Percentiles rank a stretch among this genome's conserved stretches.
Evolutionary conservation across 306 rosid genomes (phyloP).

Genomic region (Medicago truncatula): DNA sequence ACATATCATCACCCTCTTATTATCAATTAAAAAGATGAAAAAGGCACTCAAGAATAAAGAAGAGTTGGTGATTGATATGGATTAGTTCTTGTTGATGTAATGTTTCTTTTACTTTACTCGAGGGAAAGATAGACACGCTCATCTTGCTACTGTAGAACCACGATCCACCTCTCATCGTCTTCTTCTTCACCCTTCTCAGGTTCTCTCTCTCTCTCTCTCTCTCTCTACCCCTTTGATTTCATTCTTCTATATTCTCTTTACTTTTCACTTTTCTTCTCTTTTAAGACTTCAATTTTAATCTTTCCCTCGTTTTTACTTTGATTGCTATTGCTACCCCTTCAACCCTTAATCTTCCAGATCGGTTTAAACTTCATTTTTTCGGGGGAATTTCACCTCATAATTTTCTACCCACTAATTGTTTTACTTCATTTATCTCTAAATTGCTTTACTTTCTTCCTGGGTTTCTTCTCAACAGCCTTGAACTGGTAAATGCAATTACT

Average conservation of each 20-base stretch:
- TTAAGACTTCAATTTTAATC: conserved; percentile 8
- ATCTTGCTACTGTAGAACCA: neutral
- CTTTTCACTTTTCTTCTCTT: conserved; percentile 27
- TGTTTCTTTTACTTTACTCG: too few relatives aligned
- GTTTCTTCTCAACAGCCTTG: conserved; percentile 7
- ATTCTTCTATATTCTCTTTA: conserved; percentile 5
- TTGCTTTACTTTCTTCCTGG: conserved; percentile 10
- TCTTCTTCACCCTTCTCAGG: conserved; percentile 32
- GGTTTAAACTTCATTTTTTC: neutral
- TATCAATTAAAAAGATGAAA: too few relatives aligned
- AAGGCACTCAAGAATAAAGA: too few relatives aligned
- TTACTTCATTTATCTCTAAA: too few relatives aligned
- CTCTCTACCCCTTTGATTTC: neutral
- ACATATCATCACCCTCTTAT: too few relatives aligned
- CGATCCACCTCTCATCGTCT: conserved; percentile 5
- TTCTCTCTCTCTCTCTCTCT: conserved; percentile 6
- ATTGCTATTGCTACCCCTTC: neutral
- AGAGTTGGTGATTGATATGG: too few relatives aligned
- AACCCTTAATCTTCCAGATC: conserved; percentile 28
- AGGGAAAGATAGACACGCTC: conserved; percentile 1
- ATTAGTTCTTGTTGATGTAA: too few relatives aligned
- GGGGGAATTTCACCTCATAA: too few relatives aligned
- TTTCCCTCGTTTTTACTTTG: neutral
- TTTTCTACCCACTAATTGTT: too few relatives aligned
- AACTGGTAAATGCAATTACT: neutral